phyloP scores from a whole-genome alignment of 164 flowering plant species.

The Nymphaea colorata region DNA sequence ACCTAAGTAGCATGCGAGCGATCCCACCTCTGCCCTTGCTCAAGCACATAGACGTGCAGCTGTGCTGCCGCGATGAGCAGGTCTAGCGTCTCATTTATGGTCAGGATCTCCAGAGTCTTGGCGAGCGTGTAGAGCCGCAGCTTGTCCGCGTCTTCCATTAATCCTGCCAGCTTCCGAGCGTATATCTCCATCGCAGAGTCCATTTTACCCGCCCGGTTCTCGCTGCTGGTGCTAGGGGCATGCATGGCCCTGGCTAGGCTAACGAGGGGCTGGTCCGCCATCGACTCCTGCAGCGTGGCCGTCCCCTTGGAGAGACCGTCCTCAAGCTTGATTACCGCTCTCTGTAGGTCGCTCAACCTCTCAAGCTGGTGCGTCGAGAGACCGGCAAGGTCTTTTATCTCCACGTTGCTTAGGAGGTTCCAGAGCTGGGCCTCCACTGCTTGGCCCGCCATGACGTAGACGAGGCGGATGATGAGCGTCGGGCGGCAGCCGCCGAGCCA shows the following conservation, averaged over 20 bases:
- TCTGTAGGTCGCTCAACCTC: slow-evolving; percentile 12
- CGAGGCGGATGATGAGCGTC: slow-evolving; percentile 50
- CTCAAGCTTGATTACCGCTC: slow-evolving; percentile 30
- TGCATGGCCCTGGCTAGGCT: background rate
- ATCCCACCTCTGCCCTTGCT: slow-evolving; percentile 36
- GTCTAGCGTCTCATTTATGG: slow-evolving; percentile 40
- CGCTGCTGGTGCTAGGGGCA: background rate
- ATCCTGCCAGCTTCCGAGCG: slow-evolving; percentile 21
- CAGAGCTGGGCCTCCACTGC: slow-evolving; percentile 37
- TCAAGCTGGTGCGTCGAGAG: slow-evolving; percentile 33
- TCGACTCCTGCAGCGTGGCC: slow-evolving; percentile 46
- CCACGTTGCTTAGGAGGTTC: slow-evolving; percentile 27
- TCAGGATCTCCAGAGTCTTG: slow-evolving; percentile 21
- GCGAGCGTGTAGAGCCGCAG: slow-evolving; percentile 41
- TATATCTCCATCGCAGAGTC: slow-evolving; percentile 23
- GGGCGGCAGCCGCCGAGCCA: slow-evolving; percentile 91
- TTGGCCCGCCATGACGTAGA: slow-evolving; percentile 52
- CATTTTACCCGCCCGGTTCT: slow-evolving; percentile 14
- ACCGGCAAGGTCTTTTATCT: slow-evolving; percentile 33
- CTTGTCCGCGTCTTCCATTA: slow-evolving; percentile 37
- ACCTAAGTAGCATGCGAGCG: too few relatives aligned
- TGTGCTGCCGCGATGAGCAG: slow-evolving; percentile 64
- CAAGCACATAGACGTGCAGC: slow-evolving; percentile 45
- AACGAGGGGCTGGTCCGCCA: slow-evolving; percentile 26
- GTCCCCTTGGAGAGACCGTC: slow-evolving; percentile 28